phyloP scores from a whole-genome alignment of 1,284 basidiomycete species.

The Phlebopus sp. region DNA sequence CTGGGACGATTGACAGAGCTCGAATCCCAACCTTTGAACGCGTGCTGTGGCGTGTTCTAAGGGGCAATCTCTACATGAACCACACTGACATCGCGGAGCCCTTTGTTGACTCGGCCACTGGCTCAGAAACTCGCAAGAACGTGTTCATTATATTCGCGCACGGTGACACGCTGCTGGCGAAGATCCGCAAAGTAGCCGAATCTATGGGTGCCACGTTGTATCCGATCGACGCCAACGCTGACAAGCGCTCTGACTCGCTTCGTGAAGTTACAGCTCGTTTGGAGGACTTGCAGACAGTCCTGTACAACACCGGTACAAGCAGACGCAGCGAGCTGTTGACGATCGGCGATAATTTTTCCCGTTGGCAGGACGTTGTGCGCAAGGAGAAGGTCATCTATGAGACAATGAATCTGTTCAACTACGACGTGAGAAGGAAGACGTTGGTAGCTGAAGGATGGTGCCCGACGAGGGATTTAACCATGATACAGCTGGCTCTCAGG shows the following conservation, averaged over 20 bases:
- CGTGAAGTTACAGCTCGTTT: constrained; percentile 87
- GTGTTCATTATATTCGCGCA: constrained; percentile 99
- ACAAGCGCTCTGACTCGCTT: constrained; percentile 88
- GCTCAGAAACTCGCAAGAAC: constrained; percentile 88
- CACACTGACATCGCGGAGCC: constrained; percentile 94
- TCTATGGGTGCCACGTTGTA: constrained; percentile 98
- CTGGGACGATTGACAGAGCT: constrained; percentile 93
- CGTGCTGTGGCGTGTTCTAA: constrained; percentile 95
- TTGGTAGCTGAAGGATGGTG: constrained; percentile 98
- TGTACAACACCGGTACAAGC: constrained; percentile 88
- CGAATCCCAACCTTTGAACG: constrained; percentile 95
- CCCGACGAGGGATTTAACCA: constrained; percentile 85
- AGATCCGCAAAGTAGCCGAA: constrained; percentile 98
- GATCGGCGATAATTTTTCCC: constrained; percentile 83
- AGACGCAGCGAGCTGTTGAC: constrained; percentile 84
- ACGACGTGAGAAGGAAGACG: constrained; percentile 91
- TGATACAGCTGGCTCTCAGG: constrained; percentile 86
- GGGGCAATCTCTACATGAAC: constrained; percentile 99
- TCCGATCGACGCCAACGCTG: constrained; percentile 92
- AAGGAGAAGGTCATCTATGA: constrained; percentile 97
- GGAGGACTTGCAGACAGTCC: constrained; percentile 89
- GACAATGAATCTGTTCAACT: constrained; percentile 92
- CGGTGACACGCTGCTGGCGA: constrained; percentile 87
- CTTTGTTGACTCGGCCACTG: constrained; percentile 84
- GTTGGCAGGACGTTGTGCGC: constrained; percentile 92